These are phyloP conservation scores for Solanum sitiens DNA, from an alignment of 257 asterid species.

Conservation along the genomic window DNA sequence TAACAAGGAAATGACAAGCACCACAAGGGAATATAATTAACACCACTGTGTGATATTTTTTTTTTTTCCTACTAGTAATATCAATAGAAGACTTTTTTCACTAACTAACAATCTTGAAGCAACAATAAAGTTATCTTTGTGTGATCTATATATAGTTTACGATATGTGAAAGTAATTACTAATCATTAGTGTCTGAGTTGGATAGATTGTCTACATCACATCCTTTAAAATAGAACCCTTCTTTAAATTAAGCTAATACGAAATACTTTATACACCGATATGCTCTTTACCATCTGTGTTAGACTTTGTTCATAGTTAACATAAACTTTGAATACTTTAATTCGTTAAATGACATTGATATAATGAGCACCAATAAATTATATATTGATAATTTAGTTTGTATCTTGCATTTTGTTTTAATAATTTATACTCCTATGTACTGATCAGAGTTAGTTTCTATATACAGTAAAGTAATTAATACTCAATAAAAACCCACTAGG, in stretches of 20 bases:
- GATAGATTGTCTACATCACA: fast-evolving
- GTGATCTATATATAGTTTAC: neutral
- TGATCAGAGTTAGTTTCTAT: neutral
- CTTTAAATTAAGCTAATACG: neutral
- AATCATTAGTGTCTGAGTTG: neutral
- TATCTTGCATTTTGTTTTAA: neutral
- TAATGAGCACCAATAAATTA: neutral
- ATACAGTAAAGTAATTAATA: neutral
- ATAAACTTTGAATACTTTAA: neutral
- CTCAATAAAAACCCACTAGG: neutral
- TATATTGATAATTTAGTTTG: neutral
- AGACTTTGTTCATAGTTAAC: neutral
- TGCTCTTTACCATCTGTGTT: neutral
- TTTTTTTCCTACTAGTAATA: neutral
- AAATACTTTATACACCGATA: neutral
- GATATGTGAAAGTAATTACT: fast-evolving
- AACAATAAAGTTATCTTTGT: neutral
- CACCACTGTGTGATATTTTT: neutral
- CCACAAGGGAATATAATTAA: neutral
- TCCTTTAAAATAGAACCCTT: fast-evolving
- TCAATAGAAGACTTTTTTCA: too few relatives aligned
- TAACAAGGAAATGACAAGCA: neutral
- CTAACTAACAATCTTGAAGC: neutral
- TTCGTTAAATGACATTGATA: neutral
- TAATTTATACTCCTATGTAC: too few relatives aligned